Evolutionary conservation across 2,329 filamentous ascomycete genomes (phyloP).

Genomic region (Metarhizium humberi): DNA sequence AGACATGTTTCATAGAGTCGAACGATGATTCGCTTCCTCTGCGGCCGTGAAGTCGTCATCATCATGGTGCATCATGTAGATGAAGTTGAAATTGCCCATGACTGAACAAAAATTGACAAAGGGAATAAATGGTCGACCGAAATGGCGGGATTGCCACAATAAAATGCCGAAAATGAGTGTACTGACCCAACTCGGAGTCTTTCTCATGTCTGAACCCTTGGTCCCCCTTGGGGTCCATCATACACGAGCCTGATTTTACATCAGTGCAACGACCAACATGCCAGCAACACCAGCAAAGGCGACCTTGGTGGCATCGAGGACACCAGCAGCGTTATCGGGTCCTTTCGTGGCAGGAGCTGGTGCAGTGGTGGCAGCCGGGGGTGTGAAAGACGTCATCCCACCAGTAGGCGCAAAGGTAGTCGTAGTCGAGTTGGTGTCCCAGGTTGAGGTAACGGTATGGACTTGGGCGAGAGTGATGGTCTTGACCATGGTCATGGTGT

Average conservation of each 20-base stretch:
- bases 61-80: constrained; percentile 10
- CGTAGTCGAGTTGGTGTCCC: constrained; percentile 24
- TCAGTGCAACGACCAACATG: constrained; percentile 38
- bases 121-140: neutral
- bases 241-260: constrained; percentile 29
- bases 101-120: neutral
- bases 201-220: neutral
- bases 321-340: constrained; percentile 31
- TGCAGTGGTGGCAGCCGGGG: constrained; percentile 14
- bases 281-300: constrained; percentile 41
- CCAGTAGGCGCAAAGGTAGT: constrained; percentile 21
- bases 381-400: constrained; percentile 12
- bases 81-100: neutral
- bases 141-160: neutral
- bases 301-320: constrained; percentile 33
- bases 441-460: constrained; percentile 26
- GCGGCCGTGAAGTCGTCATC: constrained; percentile 9
- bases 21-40: neutral
- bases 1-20: neutral
- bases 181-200: neutral
- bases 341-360: constrained; percentile 22
- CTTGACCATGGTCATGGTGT: constrained; percentile 41
- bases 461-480: constrained; percentile 42
- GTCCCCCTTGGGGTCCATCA: too few species aligned
- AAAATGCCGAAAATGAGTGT: neutral